Percentiles rank a stretch among this genome's conserved stretches.
phyloP scores from a whole-genome alignment of 1,284 basidiomycete species.

The Exsudoporus floridanus region DNA sequence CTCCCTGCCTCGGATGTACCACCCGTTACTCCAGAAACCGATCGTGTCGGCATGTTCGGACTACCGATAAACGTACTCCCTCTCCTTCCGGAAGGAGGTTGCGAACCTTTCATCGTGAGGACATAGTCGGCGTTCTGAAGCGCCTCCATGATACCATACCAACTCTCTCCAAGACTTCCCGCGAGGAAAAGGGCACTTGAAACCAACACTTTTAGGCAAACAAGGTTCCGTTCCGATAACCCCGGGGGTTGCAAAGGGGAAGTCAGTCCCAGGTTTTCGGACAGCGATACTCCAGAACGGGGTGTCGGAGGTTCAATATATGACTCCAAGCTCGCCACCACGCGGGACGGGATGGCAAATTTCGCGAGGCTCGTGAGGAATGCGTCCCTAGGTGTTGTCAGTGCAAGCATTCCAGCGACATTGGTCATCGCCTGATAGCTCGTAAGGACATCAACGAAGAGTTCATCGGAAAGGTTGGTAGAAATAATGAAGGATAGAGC shows the following conservation, averaged over 20 bases:
- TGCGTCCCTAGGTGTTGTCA: constrained; percentile 88
- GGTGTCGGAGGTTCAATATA: constrained; percentile 68
- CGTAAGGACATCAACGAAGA: constrained; percentile 82
- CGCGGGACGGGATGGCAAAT: constrained; percentile 83
- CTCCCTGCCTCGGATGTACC: constrained; percentile 24
- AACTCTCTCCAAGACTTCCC: constrained; percentile 81
- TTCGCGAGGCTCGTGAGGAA: constrained; percentile 87
- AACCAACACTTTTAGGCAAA: constrained; percentile 84
- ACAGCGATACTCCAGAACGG: constrained; percentile 57
- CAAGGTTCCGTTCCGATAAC: constrained; percentile 85
- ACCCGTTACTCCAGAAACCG: constrained; percentile 36
- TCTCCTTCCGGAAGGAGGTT: constrained; percentile 28
- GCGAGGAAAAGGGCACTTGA: constrained; percentile 80
- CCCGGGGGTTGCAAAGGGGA: constrained; percentile 60
- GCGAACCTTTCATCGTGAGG: constrained; percentile 57
- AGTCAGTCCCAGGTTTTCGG: constrained; percentile 70
- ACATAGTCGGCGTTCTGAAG: constrained; percentile 93
- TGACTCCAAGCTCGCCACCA: constrained; percentile 80
- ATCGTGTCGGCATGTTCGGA: constrained; percentile 35
- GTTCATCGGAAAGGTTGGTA: constrained; percentile 84
- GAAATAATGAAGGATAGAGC: constrained; percentile 86
- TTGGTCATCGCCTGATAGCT: constrained; percentile 85
- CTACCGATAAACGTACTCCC: constrained; percentile 40
- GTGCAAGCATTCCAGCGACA: constrained; percentile 84
- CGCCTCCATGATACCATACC: constrained; percentile 89